phyloP scores from a whole-genome alignment of 2,329 filamentous ascomycete species.

The Didymella lethalis region DNA sequence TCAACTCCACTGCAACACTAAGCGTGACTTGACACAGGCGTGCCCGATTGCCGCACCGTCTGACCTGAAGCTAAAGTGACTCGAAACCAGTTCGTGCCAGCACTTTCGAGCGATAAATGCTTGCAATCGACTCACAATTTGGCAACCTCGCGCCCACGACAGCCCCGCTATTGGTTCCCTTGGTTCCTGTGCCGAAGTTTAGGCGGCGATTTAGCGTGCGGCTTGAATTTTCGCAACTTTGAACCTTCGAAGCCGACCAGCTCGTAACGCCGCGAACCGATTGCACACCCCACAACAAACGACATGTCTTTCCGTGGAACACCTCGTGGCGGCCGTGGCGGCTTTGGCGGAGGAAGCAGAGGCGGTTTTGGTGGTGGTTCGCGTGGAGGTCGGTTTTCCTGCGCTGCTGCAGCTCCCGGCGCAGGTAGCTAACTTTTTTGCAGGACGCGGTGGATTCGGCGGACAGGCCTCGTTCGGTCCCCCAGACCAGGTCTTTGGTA shows the following conservation, averaged over 20 bases:
- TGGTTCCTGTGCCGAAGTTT: background rate
- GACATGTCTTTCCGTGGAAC: slow-evolving; percentile 69
- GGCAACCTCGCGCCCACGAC: slow-evolving; percentile 30
- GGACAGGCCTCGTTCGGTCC: slow-evolving; percentile 52
- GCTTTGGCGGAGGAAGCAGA: slow-evolving; percentile 59
- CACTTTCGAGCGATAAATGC: slow-evolving; percentile 13
- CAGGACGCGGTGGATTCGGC: slow-evolving; percentile 51
- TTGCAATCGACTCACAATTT: slow-evolving; percentile 35
- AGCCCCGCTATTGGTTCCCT: slow-evolving; percentile 25
- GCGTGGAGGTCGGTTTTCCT: slow-evolving; percentile 56
- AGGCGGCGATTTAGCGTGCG: background rate
- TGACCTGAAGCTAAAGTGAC: slow-evolving; percentile 16
- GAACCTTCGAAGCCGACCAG: slow-evolving; percentile 28
- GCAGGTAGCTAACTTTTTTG: slow-evolving; percentile 41
- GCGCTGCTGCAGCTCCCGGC: slow-evolving; percentile 32
- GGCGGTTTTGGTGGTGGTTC: slow-evolving; percentile 56
- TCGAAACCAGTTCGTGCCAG: slow-evolving; percentile 13
- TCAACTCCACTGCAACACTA: slow-evolving; percentile 30
- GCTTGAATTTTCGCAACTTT: slow-evolving; percentile 28
- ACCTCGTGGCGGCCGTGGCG: slow-evolving; percentile 49
- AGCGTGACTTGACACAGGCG: slow-evolving; percentile 16
- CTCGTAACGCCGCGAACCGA: slow-evolving; percentile 37
- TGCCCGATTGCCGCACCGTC: slow-evolving; percentile 15
- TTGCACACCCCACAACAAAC: slow-evolving; percentile 37
- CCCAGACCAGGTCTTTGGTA: slow-evolving; percentile 55